phyloP scores from a whole-genome alignment of 306 rosid genomes.

The Quercus mongolica region DNA sequence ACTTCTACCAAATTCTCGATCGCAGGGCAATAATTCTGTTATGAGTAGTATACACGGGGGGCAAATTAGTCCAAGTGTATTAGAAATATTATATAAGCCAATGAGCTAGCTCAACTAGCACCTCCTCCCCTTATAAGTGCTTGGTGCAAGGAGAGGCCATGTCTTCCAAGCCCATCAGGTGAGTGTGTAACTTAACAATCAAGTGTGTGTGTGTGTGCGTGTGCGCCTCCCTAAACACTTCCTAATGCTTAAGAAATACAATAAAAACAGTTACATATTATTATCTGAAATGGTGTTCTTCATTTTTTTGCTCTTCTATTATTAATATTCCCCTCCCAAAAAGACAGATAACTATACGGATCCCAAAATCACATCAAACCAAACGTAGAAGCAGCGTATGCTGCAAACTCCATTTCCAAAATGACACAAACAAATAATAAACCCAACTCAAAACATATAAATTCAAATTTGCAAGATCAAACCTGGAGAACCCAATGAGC shows the following conservation, averaged over 20 bases:
- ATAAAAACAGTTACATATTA: neutral
- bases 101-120: too few species aligned
- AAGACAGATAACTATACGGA: neutral
- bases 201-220: too few species aligned
- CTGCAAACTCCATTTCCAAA: neutral
- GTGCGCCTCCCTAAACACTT: too few species aligned
- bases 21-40: neutral
- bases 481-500: conserved; percentile 99
- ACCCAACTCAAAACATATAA: conserved; percentile 2
- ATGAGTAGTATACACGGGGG: too few species aligned
- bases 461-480: conserved; percentile 22
- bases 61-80: too few species aligned
- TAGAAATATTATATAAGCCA: too few species aligned
- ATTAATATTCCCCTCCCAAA: neutral
- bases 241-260: too few species aligned
- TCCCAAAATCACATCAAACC: neutral
- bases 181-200: too few species aligned
- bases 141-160: too few species aligned
- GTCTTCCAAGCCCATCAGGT: too few species aligned
- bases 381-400: neutral
- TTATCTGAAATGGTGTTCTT: neutral
- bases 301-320: conserved; percentile 5
- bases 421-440: conserved; percentile 9
- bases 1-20: neutral
- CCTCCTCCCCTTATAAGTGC: too few species aligned